A percentile compares a stretch with the other conserved stretches of the same genome.
Conservation (phyloP, 208 protist genomes). For the Tetramitus jugosus region DNA sequence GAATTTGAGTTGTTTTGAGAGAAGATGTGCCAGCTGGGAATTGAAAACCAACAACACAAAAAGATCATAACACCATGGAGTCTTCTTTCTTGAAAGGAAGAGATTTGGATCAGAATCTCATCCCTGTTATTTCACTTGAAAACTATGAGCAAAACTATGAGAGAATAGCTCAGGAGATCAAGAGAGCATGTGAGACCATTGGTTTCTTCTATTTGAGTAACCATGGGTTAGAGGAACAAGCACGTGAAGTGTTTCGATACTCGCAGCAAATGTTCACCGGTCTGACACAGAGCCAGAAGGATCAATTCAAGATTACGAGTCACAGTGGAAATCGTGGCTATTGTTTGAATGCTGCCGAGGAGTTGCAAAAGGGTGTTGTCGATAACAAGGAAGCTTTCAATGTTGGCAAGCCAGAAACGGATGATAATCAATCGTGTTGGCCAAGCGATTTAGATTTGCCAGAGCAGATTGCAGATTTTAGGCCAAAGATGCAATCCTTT, state of each 20-base stretch:
- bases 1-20: no score
- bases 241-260: constrained; percentile 29
- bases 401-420: neutral
- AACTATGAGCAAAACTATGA: no score
- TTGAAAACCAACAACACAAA: no score
- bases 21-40: no score
- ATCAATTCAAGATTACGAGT: no score
- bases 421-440: neutral
- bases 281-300: neutral
- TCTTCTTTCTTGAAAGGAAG: no score
- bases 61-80: no score
- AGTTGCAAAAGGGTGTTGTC: neutral
- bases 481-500: neutral
- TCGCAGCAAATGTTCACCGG: constrained; percentile 17
- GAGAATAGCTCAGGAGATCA: no score
- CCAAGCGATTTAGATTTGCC: neutral
- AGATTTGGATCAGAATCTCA: no score
- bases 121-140: no score
- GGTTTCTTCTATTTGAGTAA: constrained; percentile 34
- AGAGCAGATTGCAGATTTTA: neutral
- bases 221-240: constrained; percentile 24
- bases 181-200: neutral
- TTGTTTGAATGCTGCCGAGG: neutral
- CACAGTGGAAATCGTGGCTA: constrained; percentile 31
- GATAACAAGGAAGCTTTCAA: constrained; percentile 25